Evolutionary conservation across 2,329 filamentous ascomycete genomes (phyloP), one percentile per base, ranked within the genome.

Genomic region (Cladosporium sphaerospermum): DNA sequence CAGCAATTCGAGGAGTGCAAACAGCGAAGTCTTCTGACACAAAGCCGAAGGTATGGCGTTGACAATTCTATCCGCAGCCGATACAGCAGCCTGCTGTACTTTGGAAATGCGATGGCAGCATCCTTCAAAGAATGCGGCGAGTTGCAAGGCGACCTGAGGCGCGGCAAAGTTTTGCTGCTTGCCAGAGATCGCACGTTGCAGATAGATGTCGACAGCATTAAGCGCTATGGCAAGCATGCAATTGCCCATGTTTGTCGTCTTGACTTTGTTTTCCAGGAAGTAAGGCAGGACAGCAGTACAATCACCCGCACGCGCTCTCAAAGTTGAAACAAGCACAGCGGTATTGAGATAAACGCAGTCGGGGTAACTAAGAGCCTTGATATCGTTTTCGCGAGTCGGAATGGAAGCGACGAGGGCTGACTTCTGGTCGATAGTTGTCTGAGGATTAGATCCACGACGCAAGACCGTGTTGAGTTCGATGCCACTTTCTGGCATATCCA

Each of bases 391-490:
- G 62, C 86, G 88, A 5, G 81, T 78, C 0, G 92, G 89, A 28
- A 99, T 76, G 43, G 93, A 79, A 56, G 82, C 80, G 3, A 79
- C 77, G 18, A 99, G 78, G 7, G 83, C 79, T 63, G 84, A 88
- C 74, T 95, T 96, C 67, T 96, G 90, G 57, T 86, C 81, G 2
- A 83, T 72, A 52, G 89, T 84, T 56, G 91, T 83, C 31, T 92
- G 87, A 5, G 84, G 81, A 58, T 83, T 89, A 75, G 89, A 88
- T 14, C 91, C 92, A 56, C 93, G 83, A 55, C 92, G 84, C 47
- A 99, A 77, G 14, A 97, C 87, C 0, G 90, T 95, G 65, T 99
- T 97, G 39, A 99, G 80, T 65, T 99, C 93, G 52, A 99, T 92
- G 60, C 97, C 93, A 67, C 91, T 96, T 69, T 99, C 93, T 9